Percentiles rank a stretch among this genome's conserved stretches.
Conservation (phyloP, 306 rosid genomes). For the Gastrolobium villosum region DNA sequence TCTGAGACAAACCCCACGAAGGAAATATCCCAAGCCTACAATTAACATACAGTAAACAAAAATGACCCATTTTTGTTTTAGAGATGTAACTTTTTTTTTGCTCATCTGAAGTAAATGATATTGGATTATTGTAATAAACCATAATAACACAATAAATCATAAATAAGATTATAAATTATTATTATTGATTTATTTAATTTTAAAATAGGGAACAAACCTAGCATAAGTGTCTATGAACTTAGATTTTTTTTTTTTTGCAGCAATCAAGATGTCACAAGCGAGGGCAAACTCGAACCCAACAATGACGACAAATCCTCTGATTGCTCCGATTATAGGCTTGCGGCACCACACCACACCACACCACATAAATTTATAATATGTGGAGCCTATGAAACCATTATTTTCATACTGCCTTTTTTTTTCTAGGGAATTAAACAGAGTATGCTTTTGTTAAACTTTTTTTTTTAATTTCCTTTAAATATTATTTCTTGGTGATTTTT, state of each 20-base stretch:
- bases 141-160: too few species aligned
- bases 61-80: too few species aligned
- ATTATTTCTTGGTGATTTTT: not conserved
- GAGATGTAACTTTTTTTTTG: too few species aligned
- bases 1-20: slow-evolving; percentile 97
- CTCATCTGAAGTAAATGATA: too few species aligned
- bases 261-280: slow-evolving; percentile 83
- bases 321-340: slow-evolving; percentile 88
- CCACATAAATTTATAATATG: too few species aligned
- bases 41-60: too few species aligned
- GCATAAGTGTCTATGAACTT: slow-evolving; percentile 90
- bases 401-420: not conserved
- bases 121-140: too few species aligned
- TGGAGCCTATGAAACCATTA: too few species aligned
- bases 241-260: slow-evolving; percentile 78
- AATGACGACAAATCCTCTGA: slow-evolving; percentile 87
- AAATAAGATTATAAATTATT: too few species aligned
- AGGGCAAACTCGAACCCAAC: slow-evolving; percentile 95
- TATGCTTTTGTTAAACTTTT: slow-evolving; percentile 25
- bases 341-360: slow-evolving; percentile 75
- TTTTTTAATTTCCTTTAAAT: not conserved
- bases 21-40: slow-evolving; percentile 96
- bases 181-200: too few species aligned
- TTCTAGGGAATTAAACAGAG: not conserved
- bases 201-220: slow-evolving; percentile 54